A percentile compares a stretch with the other conserved stretches of the same genome.
Conservation (phyloP, 2,329 filamentous ascomycete species). For the Apiospora sp. region DNA sequence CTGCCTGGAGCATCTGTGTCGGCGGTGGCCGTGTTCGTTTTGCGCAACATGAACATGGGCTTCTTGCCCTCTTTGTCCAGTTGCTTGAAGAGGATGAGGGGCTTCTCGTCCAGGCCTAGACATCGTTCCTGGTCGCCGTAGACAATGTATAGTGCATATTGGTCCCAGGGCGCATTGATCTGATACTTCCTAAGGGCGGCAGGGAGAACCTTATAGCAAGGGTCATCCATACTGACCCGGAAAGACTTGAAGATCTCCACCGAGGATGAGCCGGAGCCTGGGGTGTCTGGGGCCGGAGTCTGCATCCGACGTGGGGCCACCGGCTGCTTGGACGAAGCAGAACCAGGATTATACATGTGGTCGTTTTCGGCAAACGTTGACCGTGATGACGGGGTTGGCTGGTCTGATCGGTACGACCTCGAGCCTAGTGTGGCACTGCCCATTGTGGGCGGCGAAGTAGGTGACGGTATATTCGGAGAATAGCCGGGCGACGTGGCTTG, state of each 20-base stretch:
- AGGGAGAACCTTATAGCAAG: constrained; percentile 95
- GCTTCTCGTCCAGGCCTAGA: constrained; percentile 89
- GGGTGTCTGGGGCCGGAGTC: constrained; percentile 69
- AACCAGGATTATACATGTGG: constrained; percentile 43
- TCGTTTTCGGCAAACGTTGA: constrained; percentile 64
- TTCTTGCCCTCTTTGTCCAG: constrained; percentile 96
- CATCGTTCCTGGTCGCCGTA: constrained; percentile 98
- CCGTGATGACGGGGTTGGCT: constrained; percentile 61
- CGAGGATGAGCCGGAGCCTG: constrained; percentile 62
- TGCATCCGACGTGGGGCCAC: constrained; percentile 64
- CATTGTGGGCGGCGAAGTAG: constrained; percentile 70
- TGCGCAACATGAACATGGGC: constrained; percentile 98
- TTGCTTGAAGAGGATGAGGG: constrained; percentile 95
- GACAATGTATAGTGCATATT: constrained; percentile 97
- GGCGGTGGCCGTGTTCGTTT: constrained; percentile 63
- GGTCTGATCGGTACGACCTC: constrained; percentile 66
- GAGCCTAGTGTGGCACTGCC: constrained; percentile 63
- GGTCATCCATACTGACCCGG: constrained; percentile 96
- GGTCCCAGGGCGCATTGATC: constrained; percentile 96
- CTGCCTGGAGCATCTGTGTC: constrained; percentile 62
- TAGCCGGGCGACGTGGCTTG: constrained; percentile 64
- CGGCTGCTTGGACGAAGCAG: constrained; percentile 41
- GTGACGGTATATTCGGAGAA: constrained; percentile 74
- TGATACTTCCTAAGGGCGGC: constrained; percentile 98
- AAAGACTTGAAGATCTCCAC: constrained; percentile 99